Percentiles rank a stretch among this genome's conserved stretches.
phyloP scores from a whole-genome alignment of 345 rosid genomes.

The Combretum micranthum region DNA sequence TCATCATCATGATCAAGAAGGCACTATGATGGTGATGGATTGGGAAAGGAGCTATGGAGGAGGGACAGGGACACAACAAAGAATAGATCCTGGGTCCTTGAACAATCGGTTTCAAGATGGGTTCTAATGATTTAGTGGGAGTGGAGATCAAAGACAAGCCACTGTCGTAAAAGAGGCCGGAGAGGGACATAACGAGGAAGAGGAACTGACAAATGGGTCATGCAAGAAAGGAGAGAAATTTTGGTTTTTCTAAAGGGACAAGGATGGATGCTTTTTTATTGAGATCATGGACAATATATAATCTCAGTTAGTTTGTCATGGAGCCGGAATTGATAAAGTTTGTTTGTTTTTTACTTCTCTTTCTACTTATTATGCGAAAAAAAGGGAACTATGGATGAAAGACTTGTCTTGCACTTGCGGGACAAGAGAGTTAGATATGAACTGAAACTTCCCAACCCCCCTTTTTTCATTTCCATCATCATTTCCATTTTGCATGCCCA shows the following conservation, averaged over 20 bases:
- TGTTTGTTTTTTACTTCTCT: too few relatives aligned
- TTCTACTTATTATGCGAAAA: slow-evolving; percentile 9
- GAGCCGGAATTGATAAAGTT: slow-evolving; percentile 18
- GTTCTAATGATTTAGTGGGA: slow-evolving; percentile 21
- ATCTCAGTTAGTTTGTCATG: slow-evolving; percentile 78
- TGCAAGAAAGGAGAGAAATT: slow-evolving; percentile 31
- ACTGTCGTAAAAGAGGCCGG: slow-evolving; percentile 9
- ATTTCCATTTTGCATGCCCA: slow-evolving; percentile 8
- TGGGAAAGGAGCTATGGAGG: slow-evolving; percentile 17
- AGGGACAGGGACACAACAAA: slow-evolving; percentile 45
- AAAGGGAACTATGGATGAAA: background rate
- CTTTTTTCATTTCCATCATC: slow-evolving; percentile 29
- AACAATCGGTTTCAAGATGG: slow-evolving; percentile 64
- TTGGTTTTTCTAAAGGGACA: slow-evolving; percentile 46
- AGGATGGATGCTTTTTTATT: slow-evolving; percentile 29
- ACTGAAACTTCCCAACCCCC: slow-evolving; percentile 57
- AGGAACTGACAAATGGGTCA: slow-evolving; percentile 35
- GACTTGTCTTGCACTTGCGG: slow-evolving; percentile 12
- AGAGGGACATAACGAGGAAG: slow-evolving; percentile 47
- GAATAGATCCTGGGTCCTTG: slow-evolving; percentile 33
- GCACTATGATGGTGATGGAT: background rate
- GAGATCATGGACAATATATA: slow-evolving; percentile 37
- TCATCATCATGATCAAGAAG: too few relatives aligned
- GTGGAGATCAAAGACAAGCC: slow-evolving; percentile 1
- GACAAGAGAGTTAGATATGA: slow-evolving; percentile 44